These are phyloP conservation scores for Imleria badia DNA, from an alignment of 768 basidiomycete species.

Conservation along the genomic window DNA sequence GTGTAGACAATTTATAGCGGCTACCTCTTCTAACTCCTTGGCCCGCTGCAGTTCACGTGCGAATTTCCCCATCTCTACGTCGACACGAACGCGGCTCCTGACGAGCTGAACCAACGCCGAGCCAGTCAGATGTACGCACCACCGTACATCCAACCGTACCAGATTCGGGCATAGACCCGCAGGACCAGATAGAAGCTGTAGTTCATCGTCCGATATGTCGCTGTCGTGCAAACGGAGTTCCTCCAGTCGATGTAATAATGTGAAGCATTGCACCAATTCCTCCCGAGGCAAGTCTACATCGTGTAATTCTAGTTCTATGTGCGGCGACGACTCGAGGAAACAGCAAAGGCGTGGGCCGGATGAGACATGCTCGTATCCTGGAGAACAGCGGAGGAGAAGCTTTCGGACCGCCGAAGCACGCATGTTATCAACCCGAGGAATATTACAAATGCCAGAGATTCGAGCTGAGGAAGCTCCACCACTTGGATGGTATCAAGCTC, in stretches of 20 bases:
- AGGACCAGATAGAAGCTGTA: slow-evolving; percentile 40
- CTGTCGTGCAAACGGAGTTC: slow-evolving; percentile 57
- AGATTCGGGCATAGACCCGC: slow-evolving; percentile 47
- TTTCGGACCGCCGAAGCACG: slow-evolving; percentile 36
- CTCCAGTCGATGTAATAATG: slow-evolving; percentile 39
- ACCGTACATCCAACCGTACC: slow-evolving; percentile 51
- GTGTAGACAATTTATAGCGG: slow-evolving; percentile 56
- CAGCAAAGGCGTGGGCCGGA: slow-evolving; percentile 29
- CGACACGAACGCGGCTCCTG: slow-evolving; percentile 34
- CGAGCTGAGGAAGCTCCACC: slow-evolving; percentile 26
- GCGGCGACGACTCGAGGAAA: slow-evolving; percentile 32
- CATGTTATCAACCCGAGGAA: slow-evolving; percentile 33
- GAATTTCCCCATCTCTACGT: neutral
- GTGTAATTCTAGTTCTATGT: slow-evolving; percentile 46
- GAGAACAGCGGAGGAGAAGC: slow-evolving; percentile 42
- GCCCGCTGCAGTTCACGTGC: slow-evolving; percentile 2
- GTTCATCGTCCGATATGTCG: slow-evolving; percentile 49
- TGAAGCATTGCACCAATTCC: slow-evolving; percentile 38
- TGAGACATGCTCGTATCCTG: slow-evolving; percentile 18
- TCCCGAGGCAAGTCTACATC: slow-evolving; percentile 45
- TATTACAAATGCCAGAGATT: slow-evolving; percentile 31
- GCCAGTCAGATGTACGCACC: slow-evolving; percentile 58
- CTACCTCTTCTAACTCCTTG: slow-evolving; percentile 43
- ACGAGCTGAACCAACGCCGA: slow-evolving; percentile 51
- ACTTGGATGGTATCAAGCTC: slow-evolving; percentile 10